Evolutionary conservation across 1,284 basidiomycete species (phyloP), one percentile per base, ranked within the genome.

Genomic region (Sporisorium reilianum): DNA sequence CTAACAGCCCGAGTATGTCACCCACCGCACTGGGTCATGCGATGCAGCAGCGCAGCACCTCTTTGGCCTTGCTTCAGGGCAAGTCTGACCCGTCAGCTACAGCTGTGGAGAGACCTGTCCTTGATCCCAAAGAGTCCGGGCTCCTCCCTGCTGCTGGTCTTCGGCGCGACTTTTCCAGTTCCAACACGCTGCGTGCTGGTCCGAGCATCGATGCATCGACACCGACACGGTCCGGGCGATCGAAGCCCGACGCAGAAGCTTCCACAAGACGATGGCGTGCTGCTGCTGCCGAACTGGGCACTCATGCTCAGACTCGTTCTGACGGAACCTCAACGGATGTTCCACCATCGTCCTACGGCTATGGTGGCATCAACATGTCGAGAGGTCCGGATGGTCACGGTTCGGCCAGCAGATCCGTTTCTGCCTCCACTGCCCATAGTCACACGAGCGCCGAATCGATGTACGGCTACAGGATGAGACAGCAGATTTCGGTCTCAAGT

Each of bases 111-210:
- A n/a, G 22, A 22, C 10, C 34, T 7, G 18, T 30, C 20, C n/a
- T 18, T 10, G 34, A 41, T 12, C 16, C 6, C 12, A 38, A 38
- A n/a, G 50, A 46, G 12, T 12, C 2, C 8, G 16, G 10, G 6
- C 16, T 30, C 22, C 28, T 54, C 18, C 40, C 54, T 2, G 25
- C 28, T 3, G 40, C 45, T 3, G 55, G 57, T n/a, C 62, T 69
- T 14, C 71, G 61, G 18, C 65, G 65, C 26, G 71, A 74, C 38
- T 59, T 58, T 38, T 68, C 65, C 11, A 74, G 71, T 51, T 68
- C 71, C 25, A 69, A 68, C n/a, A 74, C 71, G 0, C 41, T 74
- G 45, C 56, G 71, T 12, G 65, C 58, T 11, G 46, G 41, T 14
- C 18, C 53, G 8, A 23, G 42, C 16, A 6, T 25, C 8, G 40